These are phyloP conservation scores for Pezicula rhizophila DNA, from an alignment of 2,329 filamentous ascomycete genomes.

Conservation along the genomic window DNA sequence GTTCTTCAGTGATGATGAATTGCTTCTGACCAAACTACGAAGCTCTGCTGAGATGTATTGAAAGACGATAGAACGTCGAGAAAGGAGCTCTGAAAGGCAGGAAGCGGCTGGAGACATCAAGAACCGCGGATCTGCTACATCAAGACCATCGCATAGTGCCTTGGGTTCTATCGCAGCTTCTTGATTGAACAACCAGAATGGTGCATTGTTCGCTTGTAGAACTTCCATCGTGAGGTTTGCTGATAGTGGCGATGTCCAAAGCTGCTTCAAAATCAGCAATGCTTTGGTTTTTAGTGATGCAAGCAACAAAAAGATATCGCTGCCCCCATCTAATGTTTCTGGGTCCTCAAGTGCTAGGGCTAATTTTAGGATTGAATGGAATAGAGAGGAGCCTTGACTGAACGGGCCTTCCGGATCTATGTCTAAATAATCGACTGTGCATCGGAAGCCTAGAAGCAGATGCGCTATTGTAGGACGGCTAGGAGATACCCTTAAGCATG, in stretches of 20 bases:
- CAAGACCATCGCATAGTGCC: conserved; percentile 67
- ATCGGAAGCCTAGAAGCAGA: conserved; percentile 80
- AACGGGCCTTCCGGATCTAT: conserved; percentile 66
- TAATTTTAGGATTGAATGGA: conserved; percentile 75
- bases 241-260: conserved; percentile 82
- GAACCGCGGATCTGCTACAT: conserved; percentile 57
- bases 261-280: conserved; percentile 67
- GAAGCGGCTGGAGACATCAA: conserved; percentile 42
- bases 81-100: conserved; percentile 58
- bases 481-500: conserved; percentile 69
- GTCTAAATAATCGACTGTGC: conserved; percentile 63
- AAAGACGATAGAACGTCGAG: conserved; percentile 68
- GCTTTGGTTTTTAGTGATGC: conserved; percentile 62
- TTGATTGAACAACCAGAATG: conserved; percentile 69
- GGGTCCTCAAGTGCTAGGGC: conserved; percentile 56
- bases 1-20: conserved; percentile 64
- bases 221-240: conserved; percentile 69
- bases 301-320: conserved; percentile 58
- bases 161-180: conserved; percentile 66
- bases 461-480: conserved; percentile 84
- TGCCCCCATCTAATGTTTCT: conserved; percentile 41
- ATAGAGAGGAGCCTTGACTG: conserved; percentile 65
- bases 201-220: conserved; percentile 70
- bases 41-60: conserved; percentile 85
- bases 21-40: conserved; percentile 65